A percentile compares a stretch with the other conserved stretches of the same genome.
Conservation (phyloP, 2,329 filamentous ascomycete species). For the Cylindrodendrum hubeiense region DNA sequence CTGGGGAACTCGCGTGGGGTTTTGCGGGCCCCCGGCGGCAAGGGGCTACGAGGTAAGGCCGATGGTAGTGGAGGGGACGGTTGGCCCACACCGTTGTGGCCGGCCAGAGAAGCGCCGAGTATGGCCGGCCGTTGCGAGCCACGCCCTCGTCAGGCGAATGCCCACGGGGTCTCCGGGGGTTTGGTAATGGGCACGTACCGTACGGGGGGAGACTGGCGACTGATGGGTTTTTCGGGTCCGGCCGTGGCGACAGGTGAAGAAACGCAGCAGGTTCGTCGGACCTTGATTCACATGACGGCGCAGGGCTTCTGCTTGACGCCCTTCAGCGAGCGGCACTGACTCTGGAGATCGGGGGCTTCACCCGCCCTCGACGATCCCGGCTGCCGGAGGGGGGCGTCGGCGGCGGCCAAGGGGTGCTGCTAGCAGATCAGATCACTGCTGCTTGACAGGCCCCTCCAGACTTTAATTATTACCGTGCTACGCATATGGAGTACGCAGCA, state of each 20-base stretch:
- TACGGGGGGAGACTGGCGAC: slow-evolving; percentile 3
- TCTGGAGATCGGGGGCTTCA: too few species aligned
- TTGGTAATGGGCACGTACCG: slow-evolving; percentile 1
- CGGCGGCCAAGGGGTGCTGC: too few species aligned
- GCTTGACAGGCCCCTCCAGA: too few species aligned
- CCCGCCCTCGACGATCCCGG: too few species aligned
- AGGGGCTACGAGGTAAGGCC: slow-evolving; percentile 51
- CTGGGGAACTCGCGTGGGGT: slow-evolving; percentile 48
- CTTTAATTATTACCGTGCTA: too few species aligned
- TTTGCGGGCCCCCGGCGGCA: slow-evolving; percentile 30
- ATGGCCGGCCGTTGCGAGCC: slow-evolving; percentile 45
- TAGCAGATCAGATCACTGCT: too few species aligned
- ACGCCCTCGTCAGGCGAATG: slow-evolving; percentile 17
- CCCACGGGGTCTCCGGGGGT: slow-evolving; percentile 30
- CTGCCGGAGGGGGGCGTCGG: too few species aligned
- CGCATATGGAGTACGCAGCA: too few species aligned
- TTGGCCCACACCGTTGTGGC: slow-evolving; percentile 41
- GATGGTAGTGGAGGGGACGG: slow-evolving; percentile 37
- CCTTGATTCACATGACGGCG: not conserved
- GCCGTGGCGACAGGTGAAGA: not conserved
- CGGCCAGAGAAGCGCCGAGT: slow-evolving; percentile 52
- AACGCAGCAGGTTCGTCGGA: not conserved
- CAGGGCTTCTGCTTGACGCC: too few species aligned
- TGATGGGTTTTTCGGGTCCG: not conserved
- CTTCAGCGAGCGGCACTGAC: too few species aligned